These are phyloP conservation scores for Lanzia echinophila DNA, from an alignment of 2,329 filamentous ascomycete genomes.

Conservation along the genomic window DNA sequence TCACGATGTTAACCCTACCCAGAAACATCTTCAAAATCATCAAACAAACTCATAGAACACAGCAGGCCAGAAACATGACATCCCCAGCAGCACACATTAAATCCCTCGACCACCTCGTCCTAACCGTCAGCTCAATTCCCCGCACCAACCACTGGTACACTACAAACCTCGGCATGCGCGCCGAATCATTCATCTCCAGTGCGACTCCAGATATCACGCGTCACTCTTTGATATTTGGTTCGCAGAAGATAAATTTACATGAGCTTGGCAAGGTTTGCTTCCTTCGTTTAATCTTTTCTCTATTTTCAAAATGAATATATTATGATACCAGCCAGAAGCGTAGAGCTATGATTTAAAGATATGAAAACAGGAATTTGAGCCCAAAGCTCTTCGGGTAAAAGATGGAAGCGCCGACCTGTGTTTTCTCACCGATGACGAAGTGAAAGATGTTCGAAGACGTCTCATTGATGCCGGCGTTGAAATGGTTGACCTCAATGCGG, in stretches of 20 bases:
- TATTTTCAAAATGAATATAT: neutral
- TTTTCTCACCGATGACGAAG: conserved; percentile 47
- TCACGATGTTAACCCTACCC: neutral
- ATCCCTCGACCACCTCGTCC: conserved; percentile 51
- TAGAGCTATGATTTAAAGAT: neutral
- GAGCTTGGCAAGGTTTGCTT: conserved; percentile 38
- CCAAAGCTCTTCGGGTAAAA: conserved; percentile 46
- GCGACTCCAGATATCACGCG: conserved; percentile 34
- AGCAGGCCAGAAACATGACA: conserved; percentile 6
- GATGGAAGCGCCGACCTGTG: conserved; percentile 54
- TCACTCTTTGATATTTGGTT: conserved; percentile 49
- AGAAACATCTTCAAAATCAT: neutral
- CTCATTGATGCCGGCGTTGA: conserved; percentile 40
- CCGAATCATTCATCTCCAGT: conserved; percentile 43
- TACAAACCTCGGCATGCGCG: conserved; percentile 49
- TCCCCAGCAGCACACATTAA: conserved; percentile 18
- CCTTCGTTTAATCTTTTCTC: too few relatives aligned
- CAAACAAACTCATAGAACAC: neutral
- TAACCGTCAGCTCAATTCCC: conserved; percentile 47
- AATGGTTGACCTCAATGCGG: conserved; percentile 32
- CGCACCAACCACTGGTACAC: conserved; percentile 49
- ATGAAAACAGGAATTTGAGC: conserved; percentile 44
- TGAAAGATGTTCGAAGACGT: conserved; percentile 39
- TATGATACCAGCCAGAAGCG: too few relatives aligned
- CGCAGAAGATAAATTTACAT: conserved; percentile 57